Evolutionary conservation across 2,329 filamentous ascomycete species (phyloP).

Genomic region (Ciborinia camelliae): DNA sequence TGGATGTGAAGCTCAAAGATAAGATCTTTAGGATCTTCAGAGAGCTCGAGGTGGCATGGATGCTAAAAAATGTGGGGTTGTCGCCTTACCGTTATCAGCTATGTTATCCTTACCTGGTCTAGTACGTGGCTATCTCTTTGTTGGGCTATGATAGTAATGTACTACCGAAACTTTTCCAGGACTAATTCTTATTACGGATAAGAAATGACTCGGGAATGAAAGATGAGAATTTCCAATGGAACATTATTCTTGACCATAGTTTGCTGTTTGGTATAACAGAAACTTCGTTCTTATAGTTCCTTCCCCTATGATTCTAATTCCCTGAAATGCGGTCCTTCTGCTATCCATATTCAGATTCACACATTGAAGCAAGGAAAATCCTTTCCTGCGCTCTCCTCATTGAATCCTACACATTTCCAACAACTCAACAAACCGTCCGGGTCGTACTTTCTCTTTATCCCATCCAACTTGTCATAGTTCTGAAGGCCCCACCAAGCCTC

Average conservation of each 20-base stretch:
- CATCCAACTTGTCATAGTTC: slow-evolving; percentile 24
- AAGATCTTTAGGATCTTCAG: background rate
- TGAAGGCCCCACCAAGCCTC: slow-evolving; percentile 22
- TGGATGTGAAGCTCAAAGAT: background rate
- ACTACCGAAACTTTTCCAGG: too few species aligned
- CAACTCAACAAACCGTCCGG: slow-evolving; percentile 25
- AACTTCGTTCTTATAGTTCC: too few species aligned
- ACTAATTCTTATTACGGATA: too few species aligned
- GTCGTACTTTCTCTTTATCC: slow-evolving; percentile 29
- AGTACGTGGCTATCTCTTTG: background rate
- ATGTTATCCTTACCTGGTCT: background rate
- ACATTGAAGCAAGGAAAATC: slow-evolving; percentile 20
- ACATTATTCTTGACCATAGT: too few species aligned
- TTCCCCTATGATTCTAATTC: too few species aligned
- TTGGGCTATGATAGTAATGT: too few species aligned
- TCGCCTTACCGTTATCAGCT: background rate
- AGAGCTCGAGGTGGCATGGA: background rate
- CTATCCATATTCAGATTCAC: background rate
- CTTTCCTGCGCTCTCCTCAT: slow-evolving; percentile 17
- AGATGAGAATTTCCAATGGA: too few species aligned
- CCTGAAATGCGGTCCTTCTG: too few species aligned
- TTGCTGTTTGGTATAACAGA: too few species aligned
- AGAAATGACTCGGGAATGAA: too few species aligned
- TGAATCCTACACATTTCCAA: slow-evolving; percentile 27
- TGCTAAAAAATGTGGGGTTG: background rate